Conservation (phyloP, 225 moss, liverwort and hornwort species). For the Physcomitrium patens region DNA sequence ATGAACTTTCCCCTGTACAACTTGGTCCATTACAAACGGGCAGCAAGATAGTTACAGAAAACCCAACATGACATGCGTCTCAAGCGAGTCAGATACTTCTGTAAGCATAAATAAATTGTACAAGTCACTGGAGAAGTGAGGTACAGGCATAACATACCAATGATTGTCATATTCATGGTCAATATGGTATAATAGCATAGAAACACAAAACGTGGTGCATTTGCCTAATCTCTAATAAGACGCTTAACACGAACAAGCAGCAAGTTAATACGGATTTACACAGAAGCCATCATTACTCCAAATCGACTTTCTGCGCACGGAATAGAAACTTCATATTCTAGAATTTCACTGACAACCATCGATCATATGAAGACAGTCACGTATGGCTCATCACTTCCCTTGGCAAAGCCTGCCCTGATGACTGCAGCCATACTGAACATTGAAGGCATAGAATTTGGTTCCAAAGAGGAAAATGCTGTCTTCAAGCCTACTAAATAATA, state of each 20-base stretch:
- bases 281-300: slow-evolving; percentile 9
- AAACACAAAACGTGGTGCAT: slow-evolving; percentile 14
- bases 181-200: slow-evolving; percentile 13
- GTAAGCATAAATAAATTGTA: too few species aligned
- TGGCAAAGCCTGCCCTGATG: neutral
- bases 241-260: slow-evolving; percentile 16
- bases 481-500: slow-evolving; percentile 7
- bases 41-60: too few species aligned
- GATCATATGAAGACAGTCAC: slow-evolving; percentile 7
- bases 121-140: neutral
- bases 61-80: too few species aligned
- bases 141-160: neutral
- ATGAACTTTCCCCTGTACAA: too few species aligned
- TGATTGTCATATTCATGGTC: neutral
- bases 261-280: slow-evolving; percentile 4
- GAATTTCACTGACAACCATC: slow-evolving; percentile 20
- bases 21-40: too few species aligned
- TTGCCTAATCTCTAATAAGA: slow-evolving; percentile 11
- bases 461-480: slow-evolving; percentile 19
- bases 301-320: slow-evolving; percentile 15
- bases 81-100: too few species aligned
- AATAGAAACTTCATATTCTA: slow-evolving; percentile 21
- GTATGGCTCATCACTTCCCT: slow-evolving; percentile 19
- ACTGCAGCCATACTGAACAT: slow-evolving; percentile 8
- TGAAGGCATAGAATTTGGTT: slow-evolving; percentile 22